A percentile compares a stretch with the other conserved stretches of the same genome.
Evolutionary conservation across 2,329 filamentous ascomycete species (phyloP).

Genomic region (Stemphylium beticola): DNA sequence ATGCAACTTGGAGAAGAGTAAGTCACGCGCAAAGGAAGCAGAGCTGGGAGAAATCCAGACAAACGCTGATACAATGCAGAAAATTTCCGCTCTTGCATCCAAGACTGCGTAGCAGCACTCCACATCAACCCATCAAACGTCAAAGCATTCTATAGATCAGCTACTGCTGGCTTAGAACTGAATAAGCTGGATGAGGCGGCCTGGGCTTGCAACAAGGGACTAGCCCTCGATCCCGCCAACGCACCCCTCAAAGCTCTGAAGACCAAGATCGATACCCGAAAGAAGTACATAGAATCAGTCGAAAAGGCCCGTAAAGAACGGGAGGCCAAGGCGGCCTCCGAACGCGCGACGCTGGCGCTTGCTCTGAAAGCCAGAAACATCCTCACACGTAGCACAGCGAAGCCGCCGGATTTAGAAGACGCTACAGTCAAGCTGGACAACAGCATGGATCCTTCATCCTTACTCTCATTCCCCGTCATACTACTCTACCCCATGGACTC

Average conservation of each 20-base stretch:
- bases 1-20: conserved; percentile 83
- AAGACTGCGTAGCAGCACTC: conserved; percentile 82
- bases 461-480: conserved; percentile 77
- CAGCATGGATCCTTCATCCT: conserved; percentile 73
- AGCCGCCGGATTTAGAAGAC: conserved; percentile 88
- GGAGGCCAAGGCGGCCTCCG: conserved; percentile 60
- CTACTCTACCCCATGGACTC: conserved; percentile 83
- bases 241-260: conserved; percentile 67
- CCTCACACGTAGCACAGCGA: conserved; percentile 66
- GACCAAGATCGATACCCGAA: conserved; percentile 67
- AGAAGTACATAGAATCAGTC: conserved; percentile 62
- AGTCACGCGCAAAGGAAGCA: conserved; percentile 20
- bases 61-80: conserved; percentile 50
- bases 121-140: conserved; percentile 79
- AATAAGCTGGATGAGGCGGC: conserved; percentile 80
- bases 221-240: conserved; percentile 75
- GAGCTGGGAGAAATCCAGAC: neutral
- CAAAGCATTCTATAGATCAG: conserved; percentile 90
- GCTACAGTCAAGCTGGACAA: conserved; percentile 74
- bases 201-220: conserved; percentile 76
- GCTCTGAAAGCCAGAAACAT: conserved; percentile 74
- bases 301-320: conserved; percentile 64
- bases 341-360: conserved; percentile 59
- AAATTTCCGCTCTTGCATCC: conserved; percentile 86
- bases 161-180: conserved; percentile 77